These are phyloP conservation scores for Sapria himalayana DNA, from an alignment of 345 rosid genomes.

Conservation along the genomic window DNA sequence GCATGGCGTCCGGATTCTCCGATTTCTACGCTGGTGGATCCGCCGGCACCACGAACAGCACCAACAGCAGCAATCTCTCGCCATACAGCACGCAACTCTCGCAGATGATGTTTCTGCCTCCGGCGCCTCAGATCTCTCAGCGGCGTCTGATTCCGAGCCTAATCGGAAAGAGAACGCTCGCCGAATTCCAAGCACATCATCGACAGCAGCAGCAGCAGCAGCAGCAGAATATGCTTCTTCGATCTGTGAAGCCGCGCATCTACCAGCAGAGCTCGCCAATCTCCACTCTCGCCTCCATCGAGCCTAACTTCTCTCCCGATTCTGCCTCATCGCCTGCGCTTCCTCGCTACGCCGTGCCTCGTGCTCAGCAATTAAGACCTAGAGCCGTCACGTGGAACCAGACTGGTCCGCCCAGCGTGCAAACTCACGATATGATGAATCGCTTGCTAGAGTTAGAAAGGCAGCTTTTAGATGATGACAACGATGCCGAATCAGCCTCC, in stretches of 20 bases:
- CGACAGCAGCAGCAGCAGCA: slow-evolving; percentile 5
- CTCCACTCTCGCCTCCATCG: slow-evolving; percentile 23
- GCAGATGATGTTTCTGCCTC: slow-evolving; percentile 37
- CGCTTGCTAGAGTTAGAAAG: slow-evolving; percentile 65
- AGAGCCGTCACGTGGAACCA: slow-evolving; percentile 2
- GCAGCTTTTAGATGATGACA: slow-evolving; percentile 45
- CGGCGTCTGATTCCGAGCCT: slow-evolving; percentile 12
- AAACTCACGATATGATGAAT: slow-evolving; percentile 38
- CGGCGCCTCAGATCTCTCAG: slow-evolving; percentile 30
- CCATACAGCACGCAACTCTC: slow-evolving; percentile 31
- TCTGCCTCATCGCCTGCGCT: slow-evolving; percentile 12
- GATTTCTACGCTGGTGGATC: slow-evolving; percentile 27
- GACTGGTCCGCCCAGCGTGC: slow-evolving; percentile 1
- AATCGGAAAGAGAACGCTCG: slow-evolving; percentile 48
- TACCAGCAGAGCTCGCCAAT: slow-evolving; percentile 26
- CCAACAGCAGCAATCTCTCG: slow-evolving; percentile 14
- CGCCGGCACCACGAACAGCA: slow-evolving; percentile 15
- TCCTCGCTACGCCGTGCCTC: slow-evolving; percentile 31
- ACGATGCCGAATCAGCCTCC: slow-evolving; percentile 44
- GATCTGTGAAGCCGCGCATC: slow-evolving; percentile 59
- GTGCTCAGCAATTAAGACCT: slow-evolving; percentile 34
- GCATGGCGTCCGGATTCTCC: slow-evolving; percentile 69
- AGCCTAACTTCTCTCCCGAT: slow-evolving; percentile 9
- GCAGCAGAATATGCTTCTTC: slow-evolving; percentile 18
- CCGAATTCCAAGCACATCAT: slow-evolving; percentile 40